Evolutionary conservation across 352 stramenopile species (phyloP).

Genomic region (Globisporangium parvum): DNA sequence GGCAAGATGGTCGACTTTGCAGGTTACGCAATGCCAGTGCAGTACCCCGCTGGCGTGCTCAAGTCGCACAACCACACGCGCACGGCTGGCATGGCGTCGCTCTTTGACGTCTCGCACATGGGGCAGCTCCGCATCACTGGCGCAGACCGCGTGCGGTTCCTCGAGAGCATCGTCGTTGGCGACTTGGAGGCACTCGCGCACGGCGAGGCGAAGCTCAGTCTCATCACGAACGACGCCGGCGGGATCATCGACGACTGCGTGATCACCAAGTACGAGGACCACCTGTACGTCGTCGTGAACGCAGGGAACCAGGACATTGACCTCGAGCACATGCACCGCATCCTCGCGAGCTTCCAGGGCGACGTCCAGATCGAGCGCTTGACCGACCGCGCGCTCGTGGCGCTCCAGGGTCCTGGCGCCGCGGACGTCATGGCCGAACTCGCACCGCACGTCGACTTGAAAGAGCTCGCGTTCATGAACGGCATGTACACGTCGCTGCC

Average conservation of each 20-base stretch:
- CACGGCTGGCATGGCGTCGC: slow-evolving; percentile 57
- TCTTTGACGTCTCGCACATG: slow-evolving; percentile 99
- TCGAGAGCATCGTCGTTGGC: slow-evolving; percentile 95
- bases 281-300: slow-evolving; percentile 97
- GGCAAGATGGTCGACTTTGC: slow-evolving; percentile 95
- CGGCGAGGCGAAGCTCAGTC: slow-evolving; percentile 89
- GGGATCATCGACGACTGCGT: slow-evolving; percentile 99
- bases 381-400: slow-evolving; percentile 90
- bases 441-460: slow-evolving; percentile 86
- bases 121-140: slow-evolving; percentile 93
- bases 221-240: slow-evolving; percentile 95
- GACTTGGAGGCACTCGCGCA: slow-evolving; percentile 87
- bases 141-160: slow-evolving; percentile 91
- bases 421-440: slow-evolving; percentile 79
- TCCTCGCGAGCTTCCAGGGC: slow-evolving; percentile 80
- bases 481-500: slow-evolving; percentile 83
- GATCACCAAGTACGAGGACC: slow-evolving; percentile 93
- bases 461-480: slow-evolving; percentile 96
- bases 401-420: slow-evolving; percentile 93
- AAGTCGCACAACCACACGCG: slow-evolving; percentile 90
- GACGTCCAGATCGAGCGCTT: slow-evolving; percentile 95
- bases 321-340: slow-evolving; percentile 90
- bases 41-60: slow-evolving; percentile 96
- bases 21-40: slow-evolving; percentile 96
- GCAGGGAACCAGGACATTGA: slow-evolving; percentile 96